Conservation (phyloP, 192 early-diverging fungal genomes). For the Podila epicladia region DNA sequence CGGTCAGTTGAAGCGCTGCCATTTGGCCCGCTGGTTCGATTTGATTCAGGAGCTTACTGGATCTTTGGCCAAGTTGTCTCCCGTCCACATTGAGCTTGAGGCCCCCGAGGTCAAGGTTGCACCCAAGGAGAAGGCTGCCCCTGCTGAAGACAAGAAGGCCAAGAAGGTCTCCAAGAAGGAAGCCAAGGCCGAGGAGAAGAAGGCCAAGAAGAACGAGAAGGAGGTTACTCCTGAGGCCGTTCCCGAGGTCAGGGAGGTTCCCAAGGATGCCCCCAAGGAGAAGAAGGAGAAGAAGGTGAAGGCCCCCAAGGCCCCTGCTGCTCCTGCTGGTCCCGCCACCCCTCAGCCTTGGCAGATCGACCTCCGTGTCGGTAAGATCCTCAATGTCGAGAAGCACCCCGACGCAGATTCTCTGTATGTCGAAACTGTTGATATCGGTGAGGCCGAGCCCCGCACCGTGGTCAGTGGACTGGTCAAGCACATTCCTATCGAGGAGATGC, state of each 20-base stretch:
- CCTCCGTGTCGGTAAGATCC: constrained; percentile 92
- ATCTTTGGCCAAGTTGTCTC: constrained; percentile 55
- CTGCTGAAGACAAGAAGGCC: constrained; percentile 50
- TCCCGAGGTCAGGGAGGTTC: constrained; percentile 22
- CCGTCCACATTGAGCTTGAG: constrained; percentile 64
- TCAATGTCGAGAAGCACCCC: constrained; percentile 87
- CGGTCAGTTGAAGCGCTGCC: constrained; percentile 65
- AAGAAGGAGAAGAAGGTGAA: constrained; percentile 71
- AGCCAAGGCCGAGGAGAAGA: constrained; percentile 62
- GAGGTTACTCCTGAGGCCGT: constrained; percentile 31
- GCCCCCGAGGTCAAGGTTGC: constrained; percentile 52
- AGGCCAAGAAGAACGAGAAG: constrained; percentile 50
- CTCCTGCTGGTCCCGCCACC: constrained; percentile 53
- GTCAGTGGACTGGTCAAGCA: constrained; percentile 94
- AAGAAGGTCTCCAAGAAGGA: constrained; percentile 47
- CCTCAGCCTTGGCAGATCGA: constrained; percentile 87
- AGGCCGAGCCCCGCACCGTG: constrained; percentile 84
- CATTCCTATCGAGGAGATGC: constrained; percentile 91
- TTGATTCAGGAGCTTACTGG: constrained; percentile 75
- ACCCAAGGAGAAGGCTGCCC: constrained; percentile 53
- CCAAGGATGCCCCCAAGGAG: constrained; percentile 53
- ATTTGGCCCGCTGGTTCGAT: constrained; percentile 83
- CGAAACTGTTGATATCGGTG: constrained; percentile 93
- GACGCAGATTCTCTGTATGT: constrained; percentile 97
- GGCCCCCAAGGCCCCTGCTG: constrained; percentile 58